These are phyloP conservation scores for Globisporangium solare DNA, from an alignment of 352 stramenopile species.

Conservation along the genomic window DNA sequence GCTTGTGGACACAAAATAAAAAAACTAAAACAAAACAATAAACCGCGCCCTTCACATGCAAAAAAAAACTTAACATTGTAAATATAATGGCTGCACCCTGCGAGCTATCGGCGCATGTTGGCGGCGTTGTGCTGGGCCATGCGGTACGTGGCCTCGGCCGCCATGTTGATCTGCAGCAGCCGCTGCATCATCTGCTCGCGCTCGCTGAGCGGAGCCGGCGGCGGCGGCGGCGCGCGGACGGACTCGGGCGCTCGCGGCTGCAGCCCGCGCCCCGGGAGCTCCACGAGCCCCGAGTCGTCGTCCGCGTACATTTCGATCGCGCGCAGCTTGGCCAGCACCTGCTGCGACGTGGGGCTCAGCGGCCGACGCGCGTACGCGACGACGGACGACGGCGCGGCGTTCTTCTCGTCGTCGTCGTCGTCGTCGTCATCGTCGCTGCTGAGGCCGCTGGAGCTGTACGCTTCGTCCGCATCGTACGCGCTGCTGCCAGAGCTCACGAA, in stretches of 20 bases:
- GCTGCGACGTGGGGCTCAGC: constrained; percentile 4
- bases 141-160: constrained; percentile 60
- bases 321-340: constrained; percentile 12
- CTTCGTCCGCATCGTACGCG: constrained; percentile 4
- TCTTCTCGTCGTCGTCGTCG: constrained; percentile 20
- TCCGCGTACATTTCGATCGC: constrained; percentile 24
- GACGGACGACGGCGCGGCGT: constrained; percentile 12
- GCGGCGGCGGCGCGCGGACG: no score
- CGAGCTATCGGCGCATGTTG: constrained; percentile 20
- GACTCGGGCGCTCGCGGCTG: no score
- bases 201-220: no score
- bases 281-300: constrained; percentile 32
- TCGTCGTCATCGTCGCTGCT: constrained; percentile 2
- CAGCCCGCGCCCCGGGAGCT: constrained; percentile 17
- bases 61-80: no score
- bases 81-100: no score
- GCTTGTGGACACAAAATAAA: no score
- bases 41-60: no score
- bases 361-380: constrained; percentile 1
- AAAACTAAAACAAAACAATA: no score
- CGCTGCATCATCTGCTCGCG: constrained; percentile 52
- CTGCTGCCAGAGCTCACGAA: constrained; percentile 6
- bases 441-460: no score
- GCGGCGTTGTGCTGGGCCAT: constrained; percentile 74
- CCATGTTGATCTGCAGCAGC: constrained; percentile 62